Base-by-base conservation (phyloP, 2,329 filamentous ascomycete genomes). In the Stemphylium beticola region DNA sequence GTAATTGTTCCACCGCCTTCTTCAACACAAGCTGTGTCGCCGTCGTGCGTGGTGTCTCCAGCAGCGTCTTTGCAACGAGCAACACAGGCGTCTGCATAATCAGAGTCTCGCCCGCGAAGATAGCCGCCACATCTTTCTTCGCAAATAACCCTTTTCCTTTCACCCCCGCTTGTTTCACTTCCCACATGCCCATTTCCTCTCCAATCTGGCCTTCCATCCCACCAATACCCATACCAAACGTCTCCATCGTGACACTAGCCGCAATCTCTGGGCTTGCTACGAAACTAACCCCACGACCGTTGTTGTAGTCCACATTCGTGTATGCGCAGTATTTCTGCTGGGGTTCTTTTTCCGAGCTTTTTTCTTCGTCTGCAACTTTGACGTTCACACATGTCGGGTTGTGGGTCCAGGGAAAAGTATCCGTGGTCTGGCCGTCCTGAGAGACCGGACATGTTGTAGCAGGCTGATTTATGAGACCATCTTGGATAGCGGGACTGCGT, bases 321-420 rank as follows among this genome's bases (percentile, higher is more conserved):
- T 68, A 73, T 9, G 66, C 53, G 54, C 70, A 73, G 40, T 66
- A 68, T 7, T 52, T 61, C 34, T 60, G 43, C 6, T 57, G 45
- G 12, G 26, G 43, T 12, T 31, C 53, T 5, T 46, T 51, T 18
- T 45, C 53, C 18, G 55, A 43, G 10, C 22, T 29, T 12, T 55
- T 53, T 32, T 61, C 51, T 5, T 14, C 38, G 8, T 49, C 38
- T 2, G 64, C 57, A 3, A 66, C 15, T 1, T 61, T 47, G 3
- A 55, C 53, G 14, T 64, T 32, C 2, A 68, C 52, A 32, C 69
- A 72, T n/a, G 64, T 66, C 4, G 69, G 69, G 22, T 61, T 55
- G 18, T 69, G 62, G 6, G 67, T 72, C 68, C 67, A 71, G 4
- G 67, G 67, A 26, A 72, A 72, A 3, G 64, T 63, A 8, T 64